Conservation (phyloP, 179 eudicot genomes). For the Camellia oleifera region DNA sequence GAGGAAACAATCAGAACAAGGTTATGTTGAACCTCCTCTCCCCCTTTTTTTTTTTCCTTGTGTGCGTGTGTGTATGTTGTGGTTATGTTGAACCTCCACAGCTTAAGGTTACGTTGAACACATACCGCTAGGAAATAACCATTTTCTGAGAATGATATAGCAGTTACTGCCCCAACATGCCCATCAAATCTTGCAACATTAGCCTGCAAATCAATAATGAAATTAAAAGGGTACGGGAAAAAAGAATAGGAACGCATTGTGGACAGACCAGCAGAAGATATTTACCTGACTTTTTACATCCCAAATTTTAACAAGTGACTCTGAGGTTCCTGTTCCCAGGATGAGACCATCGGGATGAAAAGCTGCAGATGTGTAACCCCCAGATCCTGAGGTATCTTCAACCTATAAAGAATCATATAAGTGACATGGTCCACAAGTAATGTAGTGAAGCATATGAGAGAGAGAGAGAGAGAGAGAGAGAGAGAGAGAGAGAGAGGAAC, state of each 20-base stretch:
- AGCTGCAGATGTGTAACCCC: slow-evolving; percentile 91
- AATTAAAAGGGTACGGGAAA: not conserved
- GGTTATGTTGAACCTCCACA: too few species aligned
- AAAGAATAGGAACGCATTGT: not conserved
- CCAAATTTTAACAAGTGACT: slow-evolving; percentile 79
- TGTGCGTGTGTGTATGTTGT: too few species aligned
- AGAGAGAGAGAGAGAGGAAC: slow-evolving; percentile 23
- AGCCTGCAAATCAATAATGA: slow-evolving; percentile 35
- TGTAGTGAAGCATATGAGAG: not conserved
- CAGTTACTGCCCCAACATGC: slow-evolving; percentile 77
- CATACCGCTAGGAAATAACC: slow-evolving; percentile 95
- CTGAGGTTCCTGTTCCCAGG: slow-evolving; percentile 91
- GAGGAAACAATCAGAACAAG: slow-evolving; percentile 14
- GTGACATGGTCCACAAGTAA: slow-evolving; percentile 12
- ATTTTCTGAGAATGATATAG: slow-evolving; percentile 89
- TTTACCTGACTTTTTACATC: slow-evolving; percentile 94
- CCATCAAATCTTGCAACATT: slow-evolving; percentile 87
- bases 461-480: not conserved
- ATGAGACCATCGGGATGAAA: slow-evolving; percentile 98
- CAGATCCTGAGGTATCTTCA: slow-evolving; percentile 51
- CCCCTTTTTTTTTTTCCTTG: too few species aligned
- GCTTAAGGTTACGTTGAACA: not conserved
- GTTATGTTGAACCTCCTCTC: not conserved
- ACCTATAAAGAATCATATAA: slow-evolving; percentile 41
- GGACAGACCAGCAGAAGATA: not conserved